A percentile compares a stretch with the other conserved stretches of the same genome.
Conservation (phyloP, 306 rosid species). For the Coriaria nepalensis region DNA sequence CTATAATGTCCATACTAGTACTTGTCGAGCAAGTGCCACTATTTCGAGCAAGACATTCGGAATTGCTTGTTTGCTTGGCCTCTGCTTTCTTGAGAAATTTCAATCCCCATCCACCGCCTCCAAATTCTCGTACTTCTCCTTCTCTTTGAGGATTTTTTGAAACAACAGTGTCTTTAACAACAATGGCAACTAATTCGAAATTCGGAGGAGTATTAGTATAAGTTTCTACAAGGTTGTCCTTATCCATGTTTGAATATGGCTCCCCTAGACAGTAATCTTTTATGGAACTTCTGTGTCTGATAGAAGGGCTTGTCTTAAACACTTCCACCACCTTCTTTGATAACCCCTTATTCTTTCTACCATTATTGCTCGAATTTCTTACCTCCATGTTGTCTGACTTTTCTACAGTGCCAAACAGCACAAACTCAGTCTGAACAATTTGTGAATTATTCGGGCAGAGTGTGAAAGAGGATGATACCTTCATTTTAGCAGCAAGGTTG, state of each 20-base stretch:
- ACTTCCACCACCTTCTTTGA: conserved; percentile 53
- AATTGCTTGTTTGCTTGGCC: conserved; percentile 21
- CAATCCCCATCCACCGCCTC: conserved; percentile 89
- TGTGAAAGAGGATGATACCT: conserved; percentile 51
- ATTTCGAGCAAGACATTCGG: conserved; percentile 30
- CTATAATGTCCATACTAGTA: conserved; percentile 50
- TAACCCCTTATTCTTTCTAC: conserved; percentile 49
- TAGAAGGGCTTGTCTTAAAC: conserved; percentile 41
- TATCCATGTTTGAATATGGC: conserved; percentile 13
- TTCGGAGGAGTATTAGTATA: conserved; percentile 36
- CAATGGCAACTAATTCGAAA: conserved; percentile 72
- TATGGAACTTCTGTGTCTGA: conserved; percentile 33
- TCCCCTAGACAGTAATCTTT: conserved; percentile 40
- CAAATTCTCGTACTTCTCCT: conserved; percentile 72
- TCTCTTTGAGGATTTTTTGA: conserved; percentile 20
- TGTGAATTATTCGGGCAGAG: conserved; percentile 42
- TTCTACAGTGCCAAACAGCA: conserved; percentile 43
- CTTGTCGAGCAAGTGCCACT: conserved; percentile 47
- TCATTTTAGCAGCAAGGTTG: conserved; percentile 67
- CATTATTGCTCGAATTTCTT: conserved; percentile 27
- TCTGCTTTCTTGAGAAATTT: conserved; percentile 66
- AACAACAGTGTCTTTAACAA: conserved; percentile 56
- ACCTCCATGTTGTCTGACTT: conserved; percentile 26
- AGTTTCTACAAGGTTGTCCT: conserved; percentile 13
- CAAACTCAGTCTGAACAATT: conserved; percentile 57